A percentile compares a stretch with the other conserved stretches of the same genome.
Conservation (phyloP, 345 rosid genomes). For the Euclidium syriacum region DNA sequence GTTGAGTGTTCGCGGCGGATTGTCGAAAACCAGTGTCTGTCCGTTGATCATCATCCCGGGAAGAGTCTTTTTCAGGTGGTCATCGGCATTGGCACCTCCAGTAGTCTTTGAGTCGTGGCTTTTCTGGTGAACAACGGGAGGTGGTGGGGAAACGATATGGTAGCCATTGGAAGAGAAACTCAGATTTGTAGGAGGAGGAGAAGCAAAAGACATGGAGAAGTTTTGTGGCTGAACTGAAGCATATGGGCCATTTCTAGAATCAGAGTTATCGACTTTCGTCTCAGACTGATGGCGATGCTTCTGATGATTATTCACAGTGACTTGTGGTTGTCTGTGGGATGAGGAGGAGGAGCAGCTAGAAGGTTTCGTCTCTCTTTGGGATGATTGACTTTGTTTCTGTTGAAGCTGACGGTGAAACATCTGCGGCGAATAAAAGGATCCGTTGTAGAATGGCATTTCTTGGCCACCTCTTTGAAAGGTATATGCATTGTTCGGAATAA, state of each 20-base stretch:
- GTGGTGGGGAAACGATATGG: conserved; percentile 34
- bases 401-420: conserved; percentile 44
- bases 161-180: conserved; percentile 47
- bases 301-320: conserved; percentile 29
- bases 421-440: conserved; percentile 48
- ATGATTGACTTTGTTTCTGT: conserved; percentile 35
- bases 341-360: conserved; percentile 45
- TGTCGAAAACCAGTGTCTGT: conserved; percentile 46
- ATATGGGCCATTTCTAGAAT: conserved; percentile 23
- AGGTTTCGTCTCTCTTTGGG: conserved; percentile 33
- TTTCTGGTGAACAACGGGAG: conserved; percentile 34
- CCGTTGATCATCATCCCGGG: conserved; percentile 31
- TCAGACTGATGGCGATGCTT: conserved; percentile 36
- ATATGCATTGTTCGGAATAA: conserved; percentile 43
- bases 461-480: conserved; percentile 47
- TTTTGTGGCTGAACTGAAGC: conserved; percentile 41
- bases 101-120: conserved; percentile 40
- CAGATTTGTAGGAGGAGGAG: conserved; percentile 38
- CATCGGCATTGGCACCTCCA: conserved; percentile 33
- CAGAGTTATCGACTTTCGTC: conserved; percentile 36
- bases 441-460: conserved; percentile 42
- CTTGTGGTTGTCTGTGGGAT: conserved; percentile 38
- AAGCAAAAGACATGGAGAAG: conserved; percentile 45
- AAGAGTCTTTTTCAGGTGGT: conserved; percentile 33
- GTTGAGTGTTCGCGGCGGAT: conserved; percentile 44